Base-by-base conservation (phyloP, 208 protist species). In the Wallacemonas sp. region DNA sequence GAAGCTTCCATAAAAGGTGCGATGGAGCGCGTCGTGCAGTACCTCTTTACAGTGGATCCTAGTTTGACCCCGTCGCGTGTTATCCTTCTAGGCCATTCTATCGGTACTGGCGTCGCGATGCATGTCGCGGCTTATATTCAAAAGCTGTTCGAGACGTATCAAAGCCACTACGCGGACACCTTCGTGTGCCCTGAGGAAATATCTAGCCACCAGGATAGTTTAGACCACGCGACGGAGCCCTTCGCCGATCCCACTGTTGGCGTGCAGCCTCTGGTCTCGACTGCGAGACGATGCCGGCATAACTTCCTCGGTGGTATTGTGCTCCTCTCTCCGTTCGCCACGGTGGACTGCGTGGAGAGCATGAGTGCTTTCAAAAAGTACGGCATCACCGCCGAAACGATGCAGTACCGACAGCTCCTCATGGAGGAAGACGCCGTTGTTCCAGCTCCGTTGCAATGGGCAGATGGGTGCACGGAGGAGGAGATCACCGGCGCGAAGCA, bases 81-180 rank as follows among this genome's bases (percentile, higher is more conserved):
- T 19, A 45, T 79, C 8, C 63, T 83, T n/a, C 68, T 83, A 28
- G 77, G 77, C n/a, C 72, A 83, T 66, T 83, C 72, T 53, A 79
- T 83, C 39, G 77, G 77, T 42, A 74, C 70, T 2, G 77, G 58
- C 1, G 72, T 83, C 14, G 69, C 72, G 14, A 66, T 83, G 36
- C 77, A 83, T 66, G 53, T 76, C 1, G 72, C 77, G 1, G 21
- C 41, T 15, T 79, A 71, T 42, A 76, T 83, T 24, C 53, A 75
- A 31, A 41, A 51, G 24, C 42, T 79, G 1, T 77, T 76, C 49
- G 49, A 64, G 24, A 59, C 49, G 34, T 53, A 73, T 53, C 69
- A 45, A 31, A n/a, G 47, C 1, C 45, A 66, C 53, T 49, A 41
- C 14, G 51, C 9, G 26, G 19, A 49, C 56, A 58, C 9, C n/a